Evolutionary conservation across 257 asterid species (phyloP).

Genomic region (Solanum ahanhuiri): DNA sequence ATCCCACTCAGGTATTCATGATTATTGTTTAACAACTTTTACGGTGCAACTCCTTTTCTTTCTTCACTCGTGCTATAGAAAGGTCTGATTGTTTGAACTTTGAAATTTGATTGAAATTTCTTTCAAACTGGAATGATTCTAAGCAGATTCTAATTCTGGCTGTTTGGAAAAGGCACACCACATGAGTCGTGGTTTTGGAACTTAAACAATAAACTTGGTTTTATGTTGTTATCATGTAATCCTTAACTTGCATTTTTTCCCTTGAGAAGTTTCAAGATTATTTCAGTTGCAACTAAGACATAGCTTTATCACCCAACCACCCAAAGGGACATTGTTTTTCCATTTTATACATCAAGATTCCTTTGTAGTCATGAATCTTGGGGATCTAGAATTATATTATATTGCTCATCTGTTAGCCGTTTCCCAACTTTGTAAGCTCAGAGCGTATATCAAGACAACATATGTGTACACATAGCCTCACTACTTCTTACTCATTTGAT

Average conservation of each 20-base stretch:
- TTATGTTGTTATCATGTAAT: not conserved
- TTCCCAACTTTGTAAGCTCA: not conserved
- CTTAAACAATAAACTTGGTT: not conserved
- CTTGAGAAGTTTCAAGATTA: not conserved
- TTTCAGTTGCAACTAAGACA: not conserved
- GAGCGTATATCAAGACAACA: not conserved
- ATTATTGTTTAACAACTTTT: not conserved
- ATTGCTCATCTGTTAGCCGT: not conserved
- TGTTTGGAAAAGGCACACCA: not conserved
- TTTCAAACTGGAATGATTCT: not conserved
- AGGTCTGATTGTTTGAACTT: not conserved
- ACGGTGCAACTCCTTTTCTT: not conserved
- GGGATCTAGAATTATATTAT: not conserved
- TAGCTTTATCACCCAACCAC: not conserved
- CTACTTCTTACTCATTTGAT: conserved; percentile 8
- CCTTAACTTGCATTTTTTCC: not conserved
- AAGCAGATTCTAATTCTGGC: not conserved
- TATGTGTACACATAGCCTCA: not conserved
- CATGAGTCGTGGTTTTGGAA: not conserved
- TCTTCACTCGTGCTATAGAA: not conserved
- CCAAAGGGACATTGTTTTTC: not conserved
- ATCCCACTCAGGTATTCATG: conserved; percentile 91
- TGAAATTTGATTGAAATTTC: not conserved
- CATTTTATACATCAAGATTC: not conserved
- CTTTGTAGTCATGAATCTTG: not conserved